phyloP scores from a whole-genome alignment of 257 asterid species.

The Verbascum thapsus region DNA sequence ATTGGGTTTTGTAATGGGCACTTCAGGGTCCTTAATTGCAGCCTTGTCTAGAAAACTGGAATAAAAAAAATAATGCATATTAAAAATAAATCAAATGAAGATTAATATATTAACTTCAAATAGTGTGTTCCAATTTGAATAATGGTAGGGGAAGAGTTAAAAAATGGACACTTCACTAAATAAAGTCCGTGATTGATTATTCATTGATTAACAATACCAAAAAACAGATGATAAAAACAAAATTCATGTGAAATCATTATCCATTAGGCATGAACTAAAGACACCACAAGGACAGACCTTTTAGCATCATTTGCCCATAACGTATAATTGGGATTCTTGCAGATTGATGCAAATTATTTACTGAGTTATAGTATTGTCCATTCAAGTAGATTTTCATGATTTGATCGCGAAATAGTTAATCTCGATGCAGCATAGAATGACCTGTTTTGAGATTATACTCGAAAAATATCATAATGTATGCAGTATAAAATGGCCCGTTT shows the following conservation, averaged over 20 bases:
- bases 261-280: neutral
- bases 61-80: neutral
- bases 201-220: neutral
- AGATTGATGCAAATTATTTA: constrained; percentile 1
- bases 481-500: no score
- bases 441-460: no score
- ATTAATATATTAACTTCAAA: no score
- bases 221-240: neutral
- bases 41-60: constrained; percentile 78
- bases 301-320: constrained; percentile 5
- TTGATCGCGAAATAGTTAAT: no score
- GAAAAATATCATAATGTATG: no score
- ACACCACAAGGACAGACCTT: constrained; percentile 29
- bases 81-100: neutral
- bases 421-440: no score
- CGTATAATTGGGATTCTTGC: constrained; percentile 21
- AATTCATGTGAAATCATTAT: constrained; percentile 30
- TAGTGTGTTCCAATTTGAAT: no score
- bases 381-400: neutral
- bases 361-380: neutral
- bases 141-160: no score
- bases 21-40: constrained; percentile 54
- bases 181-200: no score
- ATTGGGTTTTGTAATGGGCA: constrained; percentile 19
- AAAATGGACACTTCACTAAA: no score